Percentiles rank a stretch among this genome's conserved stretches.
Conservation (phyloP, 1,139 yeast genomes). For the Geotrichum aggregatum region DNA sequence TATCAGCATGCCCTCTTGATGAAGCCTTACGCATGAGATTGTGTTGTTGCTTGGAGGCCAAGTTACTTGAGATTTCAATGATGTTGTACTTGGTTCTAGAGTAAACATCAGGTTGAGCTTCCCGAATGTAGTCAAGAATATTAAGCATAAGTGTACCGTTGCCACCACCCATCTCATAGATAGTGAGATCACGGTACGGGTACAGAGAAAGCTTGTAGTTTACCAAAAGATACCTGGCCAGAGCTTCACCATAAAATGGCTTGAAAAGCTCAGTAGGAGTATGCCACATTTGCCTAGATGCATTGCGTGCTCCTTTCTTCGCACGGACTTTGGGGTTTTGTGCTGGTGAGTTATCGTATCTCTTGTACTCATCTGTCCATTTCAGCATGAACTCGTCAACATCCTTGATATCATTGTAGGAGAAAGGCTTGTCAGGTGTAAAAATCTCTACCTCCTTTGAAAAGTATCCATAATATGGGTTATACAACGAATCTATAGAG, state of each 20-base stretch:
- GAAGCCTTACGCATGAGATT: slow-evolving; percentile 35
- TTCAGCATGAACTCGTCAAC: slow-evolving; percentile 65
- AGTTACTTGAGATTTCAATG: slow-evolving; percentile 67
- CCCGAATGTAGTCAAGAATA: slow-evolving; percentile 62
- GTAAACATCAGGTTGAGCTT: slow-evolving; percentile 68
- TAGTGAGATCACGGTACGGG: slow-evolving; percentile 61
- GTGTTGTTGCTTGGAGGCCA: slow-evolving; percentile 58
- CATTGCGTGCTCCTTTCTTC: slow-evolving; percentile 31
- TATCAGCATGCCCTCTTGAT: slow-evolving; percentile 45
- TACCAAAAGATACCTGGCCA: slow-evolving; percentile 69
- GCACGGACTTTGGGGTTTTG: slow-evolving; percentile 22
- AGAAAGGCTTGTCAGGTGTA: slow-evolving; percentile 44
- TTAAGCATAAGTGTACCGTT: slow-evolving; percentile 83
- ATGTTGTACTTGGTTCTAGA: slow-evolving; percentile 63
- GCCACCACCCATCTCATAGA: slow-evolving; percentile 90
- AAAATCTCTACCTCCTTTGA: slow-evolving; percentile 74
- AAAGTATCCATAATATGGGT: slow-evolving; percentile 79
- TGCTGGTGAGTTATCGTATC: slow-evolving; percentile 45
- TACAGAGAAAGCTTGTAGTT: slow-evolving; percentile 64
- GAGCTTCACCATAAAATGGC: slow-evolving; percentile 80
- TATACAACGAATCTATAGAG: slow-evolving; percentile 60
- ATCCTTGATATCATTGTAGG: slow-evolving; percentile 55
- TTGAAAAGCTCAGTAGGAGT: slow-evolving; percentile 80
- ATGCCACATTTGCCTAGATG: slow-evolving; percentile 71
- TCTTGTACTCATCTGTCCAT: slow-evolving; percentile 65